A percentile compares a stretch with the other conserved stretches of the same genome.
phyloP scores from a whole-genome alignment of 2,329 filamentous ascomycete species.

The Neonectria sp. region DNA sequence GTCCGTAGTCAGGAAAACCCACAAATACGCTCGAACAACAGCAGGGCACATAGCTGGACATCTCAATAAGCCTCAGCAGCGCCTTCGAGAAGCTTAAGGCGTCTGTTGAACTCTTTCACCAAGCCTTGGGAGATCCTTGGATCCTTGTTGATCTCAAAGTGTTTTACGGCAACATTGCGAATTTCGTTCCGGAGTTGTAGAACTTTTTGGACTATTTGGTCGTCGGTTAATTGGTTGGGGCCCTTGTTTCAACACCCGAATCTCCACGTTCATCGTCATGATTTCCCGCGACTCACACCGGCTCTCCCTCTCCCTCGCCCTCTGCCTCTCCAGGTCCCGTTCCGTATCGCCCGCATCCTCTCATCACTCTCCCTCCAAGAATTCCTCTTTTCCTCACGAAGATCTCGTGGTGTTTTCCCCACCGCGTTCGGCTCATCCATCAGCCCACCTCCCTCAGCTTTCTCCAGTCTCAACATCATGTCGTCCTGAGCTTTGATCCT shows the following conservation, averaged over 20 bases:
- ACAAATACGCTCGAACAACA: neutral
- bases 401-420: neutral
- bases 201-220: neutral
- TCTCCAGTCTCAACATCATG: neutral
- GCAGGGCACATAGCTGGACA: neutral
- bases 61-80: neutral
- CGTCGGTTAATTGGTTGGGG: neutral
- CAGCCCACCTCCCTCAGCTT: neutral
- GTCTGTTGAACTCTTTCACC: neutral
- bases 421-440: constrained; percentile 3
- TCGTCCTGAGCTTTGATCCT: neutral
- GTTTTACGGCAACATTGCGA: neutral
- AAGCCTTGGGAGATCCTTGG: neutral
- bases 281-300: too few species aligned
- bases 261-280: too few species aligned
- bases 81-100: neutral
- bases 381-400: neutral
- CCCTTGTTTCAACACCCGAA: neutral
- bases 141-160: neutral
- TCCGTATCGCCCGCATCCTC: too few species aligned
- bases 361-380: neutral
- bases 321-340: too few species aligned
- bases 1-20: neutral
- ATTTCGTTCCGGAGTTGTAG: neutral
- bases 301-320: too few species aligned